A percentile compares a stretch with the other conserved stretches of the same genome.
These are phyloP conservation scores for Melanopsichium pennsylvanicum DNA, from an alignment of 1,284 basidiomycete genomes.

Conservation along the genomic window DNA sequence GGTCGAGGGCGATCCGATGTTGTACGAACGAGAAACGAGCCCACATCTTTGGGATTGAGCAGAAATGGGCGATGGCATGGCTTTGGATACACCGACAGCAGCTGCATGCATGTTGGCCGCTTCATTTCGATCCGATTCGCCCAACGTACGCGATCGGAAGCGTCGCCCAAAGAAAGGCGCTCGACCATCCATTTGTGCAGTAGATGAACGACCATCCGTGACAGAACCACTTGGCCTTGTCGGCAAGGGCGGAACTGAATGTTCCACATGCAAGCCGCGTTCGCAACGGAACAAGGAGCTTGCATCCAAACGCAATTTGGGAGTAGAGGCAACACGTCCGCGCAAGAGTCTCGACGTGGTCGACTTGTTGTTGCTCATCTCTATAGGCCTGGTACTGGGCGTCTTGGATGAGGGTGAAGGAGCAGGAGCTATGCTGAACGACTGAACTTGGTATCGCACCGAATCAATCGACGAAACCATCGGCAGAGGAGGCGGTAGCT, in stretches of 20 bases:
- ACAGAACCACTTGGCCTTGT: neutral
- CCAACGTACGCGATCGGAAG: constrained; percentile 47
- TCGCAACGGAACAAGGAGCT: constrained; percentile 8
- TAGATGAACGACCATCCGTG: constrained; percentile 28
- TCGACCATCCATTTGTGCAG: constrained; percentile 32
- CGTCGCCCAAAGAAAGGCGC: constrained; percentile 37
- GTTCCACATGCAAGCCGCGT: constrained; percentile 8
- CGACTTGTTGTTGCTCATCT: neutral
- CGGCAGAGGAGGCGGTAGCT: neutral
- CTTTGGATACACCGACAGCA: neutral
- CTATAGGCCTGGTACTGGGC: neutral
- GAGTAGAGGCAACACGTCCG: constrained; percentile 35
- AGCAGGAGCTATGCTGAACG: constrained; percentile 12
- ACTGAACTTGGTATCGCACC: constrained; percentile 17
- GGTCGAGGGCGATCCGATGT: neutral
- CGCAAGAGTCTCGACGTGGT: constrained; percentile 18
- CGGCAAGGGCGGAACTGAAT: constrained; percentile 23
- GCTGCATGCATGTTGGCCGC: constrained; percentile 14
- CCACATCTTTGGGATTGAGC: too few species aligned
- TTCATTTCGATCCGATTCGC: constrained; percentile 34
- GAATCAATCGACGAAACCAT: constrained; percentile 7
- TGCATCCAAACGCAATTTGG: constrained; percentile 33
- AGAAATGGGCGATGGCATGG: neutral
- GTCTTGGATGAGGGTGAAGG: neutral
- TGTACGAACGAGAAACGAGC: too few species aligned